Percentiles rank a stretch among this genome's conserved stretches.
These are phyloP conservation scores for Achaetomiella virescens DNA, from an alignment of 495 filamentous ascomycete genomes.

Conservation along the genomic window DNA sequence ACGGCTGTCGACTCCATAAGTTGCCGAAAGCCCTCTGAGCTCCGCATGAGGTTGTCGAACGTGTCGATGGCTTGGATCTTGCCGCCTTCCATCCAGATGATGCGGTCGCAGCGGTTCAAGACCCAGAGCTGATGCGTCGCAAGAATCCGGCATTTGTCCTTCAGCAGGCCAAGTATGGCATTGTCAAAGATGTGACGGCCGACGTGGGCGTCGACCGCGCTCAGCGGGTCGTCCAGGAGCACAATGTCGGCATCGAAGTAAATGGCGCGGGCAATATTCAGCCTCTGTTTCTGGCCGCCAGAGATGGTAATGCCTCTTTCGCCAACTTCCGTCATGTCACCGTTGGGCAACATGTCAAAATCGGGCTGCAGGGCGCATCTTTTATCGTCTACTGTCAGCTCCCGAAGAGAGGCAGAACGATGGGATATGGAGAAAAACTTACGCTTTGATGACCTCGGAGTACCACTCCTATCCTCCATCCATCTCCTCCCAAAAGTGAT, in stretches of 20 bases:
- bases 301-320: conserved; percentile 76
- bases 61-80: conserved; percentile 78
- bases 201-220: conserved; percentile 79
- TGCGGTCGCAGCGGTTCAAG: conserved; percentile 78
- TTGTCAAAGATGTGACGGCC: conserved; percentile 95
- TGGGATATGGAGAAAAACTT: conserved; percentile 16
- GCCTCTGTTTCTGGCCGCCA: conserved; percentile 76
- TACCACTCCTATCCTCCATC: conserved; percentile 53
- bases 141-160: conserved; percentile 81
- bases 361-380: conserved; percentile 68
- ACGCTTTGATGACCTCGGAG: conserved; percentile 47
- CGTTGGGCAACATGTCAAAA: conserved; percentile 67
- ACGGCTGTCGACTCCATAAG: conserved; percentile 79
- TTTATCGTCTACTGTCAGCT: conserved; percentile 24
- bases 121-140: conserved; percentile 96
- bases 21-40: conserved; percentile 65
- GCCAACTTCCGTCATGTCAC: conserved; percentile 71
- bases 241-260: conserved; percentile 78
- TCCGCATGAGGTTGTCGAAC: conserved; percentile 74
- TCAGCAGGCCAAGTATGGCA: conserved; percentile 83
- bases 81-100: conserved; percentile 87
- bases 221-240: conserved; percentile 79
- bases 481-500: conserved; percentile 85
- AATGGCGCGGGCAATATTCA: conserved; percentile 79
- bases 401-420: neutral